A percentile compares a stretch with the other conserved stretches of the same genome.
phyloP scores from a whole-genome alignment of 805 yeast genomes.

The Ogataea methanolica region DNA sequence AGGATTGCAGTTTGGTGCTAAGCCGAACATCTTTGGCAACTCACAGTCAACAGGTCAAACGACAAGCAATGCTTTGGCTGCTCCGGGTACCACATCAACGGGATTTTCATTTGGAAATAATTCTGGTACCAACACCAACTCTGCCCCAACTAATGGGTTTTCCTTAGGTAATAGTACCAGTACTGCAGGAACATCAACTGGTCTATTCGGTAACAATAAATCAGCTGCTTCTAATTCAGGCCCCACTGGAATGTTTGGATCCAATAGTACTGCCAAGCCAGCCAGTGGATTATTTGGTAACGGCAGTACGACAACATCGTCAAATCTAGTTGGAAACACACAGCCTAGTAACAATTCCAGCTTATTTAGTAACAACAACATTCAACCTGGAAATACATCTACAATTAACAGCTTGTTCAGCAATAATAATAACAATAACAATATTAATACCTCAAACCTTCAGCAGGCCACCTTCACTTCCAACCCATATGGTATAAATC shows the following conservation, averaged over 20 bases:
- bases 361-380: no score
- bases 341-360: no score
- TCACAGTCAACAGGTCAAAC: slow-evolving; percentile 20
- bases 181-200: slow-evolving; percentile 41
- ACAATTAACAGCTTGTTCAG: no score
- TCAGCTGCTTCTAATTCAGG: no score
- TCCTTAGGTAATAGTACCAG: neutral
- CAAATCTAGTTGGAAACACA: no score
- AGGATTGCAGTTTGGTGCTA: slow-evolving; percentile 6
- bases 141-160: neutral
- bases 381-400: no score
- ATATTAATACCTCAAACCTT: no score
- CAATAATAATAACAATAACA: no score
- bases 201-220: slow-evolving; percentile 24
- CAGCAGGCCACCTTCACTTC: neutral
- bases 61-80: slow-evolving; percentile 12
- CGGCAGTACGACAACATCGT: slow-evolving; percentile 9
- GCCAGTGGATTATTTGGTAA: slow-evolving; percentile 9
- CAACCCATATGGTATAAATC: slow-evolving; percentile 25
- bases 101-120: slow-evolving; percentile 11
- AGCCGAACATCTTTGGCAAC: slow-evolving; percentile 23
- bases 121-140: slow-evolving; percentile 4
- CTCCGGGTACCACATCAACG: slow-evolving; percentile 9
- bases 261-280: slow-evolving; percentile 3
- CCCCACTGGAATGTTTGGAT: no score